A percentile compares a stretch with the other conserved stretches of the same genome.
These are phyloP conservation scores for Grigorovia yakushimaensis DNA, from an alignment of 805 yeast genomes.

Conservation along the genomic window DNA sequence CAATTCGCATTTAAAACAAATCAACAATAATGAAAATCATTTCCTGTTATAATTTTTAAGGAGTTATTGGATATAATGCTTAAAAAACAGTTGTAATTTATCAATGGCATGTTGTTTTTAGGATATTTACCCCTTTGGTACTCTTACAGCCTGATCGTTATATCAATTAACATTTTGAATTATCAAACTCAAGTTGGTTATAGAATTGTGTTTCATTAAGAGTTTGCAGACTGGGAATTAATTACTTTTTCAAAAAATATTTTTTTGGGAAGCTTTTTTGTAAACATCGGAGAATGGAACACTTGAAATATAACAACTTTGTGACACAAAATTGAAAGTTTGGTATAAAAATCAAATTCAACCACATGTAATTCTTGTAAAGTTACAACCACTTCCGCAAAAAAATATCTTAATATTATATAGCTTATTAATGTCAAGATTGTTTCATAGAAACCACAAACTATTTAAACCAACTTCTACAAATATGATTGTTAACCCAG, in stretches of 20 bases:
- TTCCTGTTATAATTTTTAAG: background rate
- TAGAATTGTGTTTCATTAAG: background rate
- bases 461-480: background rate
- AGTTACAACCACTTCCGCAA: background rate
- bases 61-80: background rate
- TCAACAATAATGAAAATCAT: background rate
- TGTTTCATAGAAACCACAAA: slow-evolving; percentile 3
- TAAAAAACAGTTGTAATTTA: too few species aligned
- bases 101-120: background rate
- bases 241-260: background rate
- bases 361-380: background rate
- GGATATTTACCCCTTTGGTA: background rate
- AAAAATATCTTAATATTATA: background rate
- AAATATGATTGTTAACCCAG: background rate
- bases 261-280: background rate
- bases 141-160: background rate
- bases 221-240: background rate
- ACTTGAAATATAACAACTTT: background rate
- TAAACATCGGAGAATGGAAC: background rate
- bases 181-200: background rate
- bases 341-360: background rate
- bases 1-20: background rate
- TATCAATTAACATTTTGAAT: background rate
- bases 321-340: background rate
- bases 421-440: slow-evolving; percentile 2